Conservation (phyloP, 352 stramenopile species). For the Achlya hypogyna region DNA sequence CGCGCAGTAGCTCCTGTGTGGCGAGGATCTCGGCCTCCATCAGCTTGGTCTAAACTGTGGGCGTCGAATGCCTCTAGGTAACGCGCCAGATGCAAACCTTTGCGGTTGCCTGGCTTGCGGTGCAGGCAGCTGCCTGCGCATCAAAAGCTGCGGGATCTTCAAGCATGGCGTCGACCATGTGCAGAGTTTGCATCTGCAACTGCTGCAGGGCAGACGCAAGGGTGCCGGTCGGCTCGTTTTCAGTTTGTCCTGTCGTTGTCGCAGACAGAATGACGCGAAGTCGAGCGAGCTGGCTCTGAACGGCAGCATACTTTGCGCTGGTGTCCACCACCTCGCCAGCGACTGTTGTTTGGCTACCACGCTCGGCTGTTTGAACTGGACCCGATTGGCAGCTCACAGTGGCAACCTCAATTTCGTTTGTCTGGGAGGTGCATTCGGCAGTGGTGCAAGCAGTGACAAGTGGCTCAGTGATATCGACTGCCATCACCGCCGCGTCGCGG, state of each 20-base stretch:
- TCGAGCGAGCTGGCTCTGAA: background rate
- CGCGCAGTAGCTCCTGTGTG: background rate
- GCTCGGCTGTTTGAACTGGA: background rate
- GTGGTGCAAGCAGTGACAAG: no score
- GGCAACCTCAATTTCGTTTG: background rate
- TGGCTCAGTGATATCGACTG: no score
- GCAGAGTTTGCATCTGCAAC: background rate
- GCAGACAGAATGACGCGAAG: background rate
- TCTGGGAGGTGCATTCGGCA: no score
- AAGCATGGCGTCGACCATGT: background rate
- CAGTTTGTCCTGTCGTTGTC: background rate
- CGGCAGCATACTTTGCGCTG: background rate
- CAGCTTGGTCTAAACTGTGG: constrained; percentile 4
- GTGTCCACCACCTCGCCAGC: background rate
- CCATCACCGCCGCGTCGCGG: no score
- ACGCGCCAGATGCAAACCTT: background rate
- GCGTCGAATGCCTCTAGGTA: background rate
- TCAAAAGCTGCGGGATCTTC: background rate
- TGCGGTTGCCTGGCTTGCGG: background rate
- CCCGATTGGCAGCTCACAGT: background rate
- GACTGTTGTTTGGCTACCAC: background rate
- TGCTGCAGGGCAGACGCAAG: background rate
- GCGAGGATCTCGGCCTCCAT: constrained; percentile 8
- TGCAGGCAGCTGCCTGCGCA: background rate
- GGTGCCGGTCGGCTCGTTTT: background rate